These are phyloP conservation scores for Sugiyamaella lignohabitans DNA, from an alignment of 805 yeast species.

Conservation along the genomic window DNA sequence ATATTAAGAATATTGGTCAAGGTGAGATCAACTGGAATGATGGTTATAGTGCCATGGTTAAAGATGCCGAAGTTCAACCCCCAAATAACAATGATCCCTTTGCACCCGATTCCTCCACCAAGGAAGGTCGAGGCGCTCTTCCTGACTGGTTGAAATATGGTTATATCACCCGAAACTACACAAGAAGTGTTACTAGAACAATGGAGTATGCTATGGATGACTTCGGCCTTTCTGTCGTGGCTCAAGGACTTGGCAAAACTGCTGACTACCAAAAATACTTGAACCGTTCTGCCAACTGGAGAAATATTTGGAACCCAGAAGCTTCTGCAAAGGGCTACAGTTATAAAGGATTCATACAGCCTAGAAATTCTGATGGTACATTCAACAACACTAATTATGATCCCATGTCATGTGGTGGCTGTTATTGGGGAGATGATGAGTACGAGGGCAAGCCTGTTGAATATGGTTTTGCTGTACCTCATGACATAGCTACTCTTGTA, in stretches of 20 bases:
- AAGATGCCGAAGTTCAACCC: constrained; percentile 35
- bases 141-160: constrained; percentile 33
- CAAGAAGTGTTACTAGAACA: constrained; percentile 34
- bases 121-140: constrained; percentile 35
- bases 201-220: constrained; percentile 37
- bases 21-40: constrained; percentile 29
- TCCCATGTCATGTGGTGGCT: constrained; percentile 32
- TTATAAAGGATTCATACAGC: constrained; percentile 32
- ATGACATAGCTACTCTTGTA: constrained; percentile 30
- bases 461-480: constrained; percentile 35
- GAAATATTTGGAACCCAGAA: constrained; percentile 33
- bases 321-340: constrained; percentile 25
- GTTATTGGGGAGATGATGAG: constrained; percentile 25
- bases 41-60: constrained; percentile 32
- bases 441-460: constrained; percentile 7
- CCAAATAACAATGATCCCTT: constrained; percentile 26
- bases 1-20: constrained; percentile 26
- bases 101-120: constrained; percentile 8
- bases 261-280: constrained; percentile 28
- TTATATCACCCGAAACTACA: constrained; percentile 30
- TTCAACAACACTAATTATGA: constrained; percentile 28
- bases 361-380: constrained; percentile 29
- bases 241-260: constrained; percentile 28
- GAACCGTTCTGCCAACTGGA: constrained; percentile 34
- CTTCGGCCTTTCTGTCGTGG: constrained; percentile 33